phyloP scores from a whole-genome alignment of 306 rosid genomes.

The Rosa multiflora region DNA sequence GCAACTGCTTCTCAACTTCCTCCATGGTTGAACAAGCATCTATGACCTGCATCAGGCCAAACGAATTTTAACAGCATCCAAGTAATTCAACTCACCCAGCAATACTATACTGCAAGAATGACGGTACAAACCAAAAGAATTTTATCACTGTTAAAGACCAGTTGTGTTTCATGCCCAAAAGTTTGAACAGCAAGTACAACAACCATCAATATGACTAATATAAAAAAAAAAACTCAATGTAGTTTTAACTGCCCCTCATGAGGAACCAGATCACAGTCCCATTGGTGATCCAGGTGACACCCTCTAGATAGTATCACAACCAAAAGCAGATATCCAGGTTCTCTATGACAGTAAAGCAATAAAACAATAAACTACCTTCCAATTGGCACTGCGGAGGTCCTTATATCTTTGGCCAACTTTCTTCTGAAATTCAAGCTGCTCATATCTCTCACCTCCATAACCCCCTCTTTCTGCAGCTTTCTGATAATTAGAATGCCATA shows the following conservation, averaged over 20 bases:
- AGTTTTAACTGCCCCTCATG: not conserved
- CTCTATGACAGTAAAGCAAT: not conserved
- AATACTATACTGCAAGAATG: not conserved
- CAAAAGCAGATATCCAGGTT: not conserved
- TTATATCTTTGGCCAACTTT: slow-evolving; percentile 66
- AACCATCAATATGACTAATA: not conserved
- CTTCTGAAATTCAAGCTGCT: slow-evolving; percentile 73
- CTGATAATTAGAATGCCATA: slow-evolving; percentile 38
- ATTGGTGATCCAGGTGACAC: not conserved
- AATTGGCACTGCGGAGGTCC: slow-evolving; percentile 56
- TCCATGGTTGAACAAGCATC: slow-evolving; percentile 74
- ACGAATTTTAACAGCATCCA: not conserved
- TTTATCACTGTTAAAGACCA: not conserved
- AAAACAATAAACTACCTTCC: slow-evolving; percentile 65
- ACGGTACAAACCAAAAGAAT: not conserved
- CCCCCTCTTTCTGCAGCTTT: slow-evolving; percentile 93
- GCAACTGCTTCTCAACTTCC: slow-evolving; percentile 75
- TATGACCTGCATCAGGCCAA: slow-evolving; percentile 53
- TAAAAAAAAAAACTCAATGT: not conserved
- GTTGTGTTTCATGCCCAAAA: not conserved
- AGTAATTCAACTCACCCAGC: not conserved
- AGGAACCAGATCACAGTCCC: not conserved
- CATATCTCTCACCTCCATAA: slow-evolving; percentile 93
- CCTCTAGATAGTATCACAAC: slow-evolving; percentile 17
- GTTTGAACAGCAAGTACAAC: not conserved